A percentile compares a stretch with the other conserved stretches of the same genome.
Conservation (phyloP, 139 green algal genomes). For the Tetratostichococcus sp. region DNA sequence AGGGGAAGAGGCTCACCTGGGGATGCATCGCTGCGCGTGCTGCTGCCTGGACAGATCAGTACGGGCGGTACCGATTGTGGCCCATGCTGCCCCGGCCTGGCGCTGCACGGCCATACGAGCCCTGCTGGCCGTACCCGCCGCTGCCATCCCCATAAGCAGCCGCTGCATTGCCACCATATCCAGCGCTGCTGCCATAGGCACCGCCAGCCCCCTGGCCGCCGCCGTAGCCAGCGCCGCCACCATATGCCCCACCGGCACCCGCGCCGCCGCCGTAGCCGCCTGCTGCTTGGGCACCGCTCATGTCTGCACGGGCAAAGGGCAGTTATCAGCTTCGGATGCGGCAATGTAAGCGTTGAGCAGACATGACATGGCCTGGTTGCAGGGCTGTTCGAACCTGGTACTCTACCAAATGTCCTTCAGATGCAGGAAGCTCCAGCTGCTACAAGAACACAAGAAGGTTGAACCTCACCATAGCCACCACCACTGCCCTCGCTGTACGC, state of each 20-base stretch:
- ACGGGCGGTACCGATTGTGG: slow-evolving; percentile 17
- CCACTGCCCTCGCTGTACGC: not conserved
- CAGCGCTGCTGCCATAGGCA: slow-evolving; percentile 1
- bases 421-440: too few species aligned
- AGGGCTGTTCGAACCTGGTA: too few species aligned
- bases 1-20: not conserved
- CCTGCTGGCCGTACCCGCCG: not conserved
- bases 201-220: slow-evolving; percentile 1
- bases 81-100: not conserved
- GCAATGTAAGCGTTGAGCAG: too few species aligned
- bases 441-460: too few species aligned
- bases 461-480: not conserved
- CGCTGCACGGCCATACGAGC: not conserved
- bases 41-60: too few species aligned
- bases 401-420: too few species aligned
- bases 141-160: not conserved
- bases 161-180: not conserved
- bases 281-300: not conserved
- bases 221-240: slow-evolving; percentile 6
- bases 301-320: not conserved
- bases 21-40: too few species aligned
- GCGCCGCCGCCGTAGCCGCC: slow-evolving; percentile 1
- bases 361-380: too few species aligned
- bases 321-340: too few species aligned
- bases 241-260: not conserved